Evolutionary conservation across 164 flowering plant genomes (phyloP).

Genomic region (Pachysandra terminalis): DNA sequence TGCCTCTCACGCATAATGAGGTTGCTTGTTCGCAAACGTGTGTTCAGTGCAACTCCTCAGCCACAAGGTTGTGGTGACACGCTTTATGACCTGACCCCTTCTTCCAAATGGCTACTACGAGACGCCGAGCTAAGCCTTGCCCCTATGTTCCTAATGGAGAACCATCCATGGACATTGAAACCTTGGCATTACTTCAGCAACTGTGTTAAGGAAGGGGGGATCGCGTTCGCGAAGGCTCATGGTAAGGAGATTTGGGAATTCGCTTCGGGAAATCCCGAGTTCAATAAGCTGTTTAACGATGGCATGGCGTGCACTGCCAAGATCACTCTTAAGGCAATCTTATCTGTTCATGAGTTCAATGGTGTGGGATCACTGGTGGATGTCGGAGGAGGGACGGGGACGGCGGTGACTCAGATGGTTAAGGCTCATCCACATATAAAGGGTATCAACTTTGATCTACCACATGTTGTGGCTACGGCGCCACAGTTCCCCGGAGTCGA

Average conservation of each 20-base stretch:
- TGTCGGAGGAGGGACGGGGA: constrained; percentile 53
- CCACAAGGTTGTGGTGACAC: constrained; percentile 21
- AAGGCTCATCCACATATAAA: constrained; percentile 32
- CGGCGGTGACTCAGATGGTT: constrained; percentile 27
- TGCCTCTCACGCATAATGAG: constrained; percentile 7
- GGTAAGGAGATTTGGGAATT: constrained; percentile 35
- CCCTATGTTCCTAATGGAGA: constrained; percentile 24
- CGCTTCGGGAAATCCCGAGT: constrained; percentile 24
- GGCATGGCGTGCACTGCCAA: constrained; percentile 32
- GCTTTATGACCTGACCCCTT: constrained; percentile 26
- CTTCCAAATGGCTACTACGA: constrained; percentile 29
- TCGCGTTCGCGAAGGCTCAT: constrained; percentile 39
- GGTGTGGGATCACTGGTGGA: constrained; percentile 36
- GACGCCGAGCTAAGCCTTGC: constrained; percentile 23
- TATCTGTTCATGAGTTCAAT: constrained; percentile 33
- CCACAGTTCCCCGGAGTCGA: constrained; percentile 26
- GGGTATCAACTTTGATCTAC: constrained; percentile 49
- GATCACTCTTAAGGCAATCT: constrained; percentile 18
- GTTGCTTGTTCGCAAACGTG: constrained; percentile 9
- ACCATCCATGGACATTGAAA: constrained; percentile 17
- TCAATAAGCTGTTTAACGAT: constrained; percentile 30
- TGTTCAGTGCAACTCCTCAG: constrained; percentile 24
- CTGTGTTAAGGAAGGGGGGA: constrained; percentile 35
- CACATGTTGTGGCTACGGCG: constrained; percentile 42
- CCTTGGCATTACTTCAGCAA: constrained; percentile 34